These are phyloP conservation scores for Malassezia sympodialis DNA, from an alignment of 1,284 basidiomycete genomes.

Conservation along the genomic window DNA sequence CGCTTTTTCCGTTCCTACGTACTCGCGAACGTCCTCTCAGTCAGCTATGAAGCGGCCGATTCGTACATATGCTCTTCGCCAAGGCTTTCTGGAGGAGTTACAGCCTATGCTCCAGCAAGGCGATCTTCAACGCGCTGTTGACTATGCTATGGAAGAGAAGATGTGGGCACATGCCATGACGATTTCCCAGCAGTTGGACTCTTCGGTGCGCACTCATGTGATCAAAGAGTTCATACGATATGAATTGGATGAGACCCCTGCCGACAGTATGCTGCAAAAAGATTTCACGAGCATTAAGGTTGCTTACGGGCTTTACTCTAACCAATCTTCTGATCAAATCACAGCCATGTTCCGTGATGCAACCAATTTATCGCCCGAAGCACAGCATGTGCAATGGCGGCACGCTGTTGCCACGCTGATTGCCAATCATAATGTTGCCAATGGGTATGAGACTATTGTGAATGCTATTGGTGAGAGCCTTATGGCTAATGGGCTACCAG, in stretches of 20 bases:
- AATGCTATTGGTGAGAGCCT: conserved; percentile 79
- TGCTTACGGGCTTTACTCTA: conserved; percentile 41
- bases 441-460: conserved; percentile 59
- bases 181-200: conserved; percentile 84
- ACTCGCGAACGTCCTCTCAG: conserved; percentile 8
- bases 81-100: conserved; percentile 32
- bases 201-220: conserved; percentile 82
- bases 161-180: conserved; percentile 94
- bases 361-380: conserved; percentile 7
- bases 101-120: conserved; percentile 53
- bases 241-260: conserved; percentile 57
- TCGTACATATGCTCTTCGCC: conserved; percentile 30
- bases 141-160: conserved; percentile 73
- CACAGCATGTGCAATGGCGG: conserved; percentile 18
- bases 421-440: conserved; percentile 57
- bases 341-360: conserved; percentile 3
- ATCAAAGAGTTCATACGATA: conserved; percentile 73
- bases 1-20: conserved; percentile 15
- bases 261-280: conserved; percentile 11
- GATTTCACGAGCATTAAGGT: conserved; percentile 41
- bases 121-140: conserved; percentile 73
- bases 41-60: conserved; percentile 13
- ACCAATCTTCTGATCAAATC: conserved; percentile 20
- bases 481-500: conserved; percentile 60
- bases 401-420: conserved; percentile 77